phyloP scores from a whole-genome alignment of 2,329 filamentous ascomycete species.

The Pseudogymnoascus sp. region DNA sequence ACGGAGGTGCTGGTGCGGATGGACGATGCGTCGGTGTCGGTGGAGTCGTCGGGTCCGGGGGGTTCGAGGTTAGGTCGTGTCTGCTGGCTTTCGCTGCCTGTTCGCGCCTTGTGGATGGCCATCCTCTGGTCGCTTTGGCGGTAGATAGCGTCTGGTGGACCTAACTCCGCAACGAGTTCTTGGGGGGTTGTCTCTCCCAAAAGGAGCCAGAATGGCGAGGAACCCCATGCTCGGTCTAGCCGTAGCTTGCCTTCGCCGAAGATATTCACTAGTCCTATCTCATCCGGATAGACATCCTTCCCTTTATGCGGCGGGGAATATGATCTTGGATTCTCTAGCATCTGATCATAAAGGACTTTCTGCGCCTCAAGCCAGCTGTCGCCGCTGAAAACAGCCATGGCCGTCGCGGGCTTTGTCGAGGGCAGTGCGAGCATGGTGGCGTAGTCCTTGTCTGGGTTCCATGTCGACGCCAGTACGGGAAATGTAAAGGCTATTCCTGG shows the following conservation, averaged over 20 bases:
- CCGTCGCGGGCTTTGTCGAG: slow-evolving; percentile 64
- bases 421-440: slow-evolving; percentile 77
- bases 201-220: slow-evolving; percentile 57
- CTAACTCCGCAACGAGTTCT: slow-evolving; percentile 81
- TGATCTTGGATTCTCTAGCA: slow-evolving; percentile 64
- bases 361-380: slow-evolving; percentile 84
- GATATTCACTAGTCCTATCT: slow-evolving; percentile 72
- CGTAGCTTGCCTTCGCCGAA: slow-evolving; percentile 72
- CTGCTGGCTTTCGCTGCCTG: slow-evolving; percentile 39
- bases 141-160: slow-evolving; percentile 89
- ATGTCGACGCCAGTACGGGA: slow-evolving; percentile 62
- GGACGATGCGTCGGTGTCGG: slow-evolving; percentile 63
- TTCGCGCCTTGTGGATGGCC: slow-evolving; percentile 66
- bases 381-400: slow-evolving; percentile 86
- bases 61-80: slow-evolving; percentile 25
- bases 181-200: slow-evolving; percentile 86
- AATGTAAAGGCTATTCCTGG: slow-evolving; percentile 93
- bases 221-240: slow-evolving; percentile 62
- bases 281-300: slow-evolving; percentile 75
- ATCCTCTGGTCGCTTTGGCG: slow-evolving; percentile 82
- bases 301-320: slow-evolving; percentile 56
- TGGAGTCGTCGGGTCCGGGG: slow-evolving; percentile 44
- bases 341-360: slow-evolving; percentile 64
- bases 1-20: slow-evolving; percentile 59
- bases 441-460: slow-evolving; percentile 69